phyloP scores from a whole-genome alignment of 768 basidiomycete species.

The Kwoniella botswanensis region DNA sequence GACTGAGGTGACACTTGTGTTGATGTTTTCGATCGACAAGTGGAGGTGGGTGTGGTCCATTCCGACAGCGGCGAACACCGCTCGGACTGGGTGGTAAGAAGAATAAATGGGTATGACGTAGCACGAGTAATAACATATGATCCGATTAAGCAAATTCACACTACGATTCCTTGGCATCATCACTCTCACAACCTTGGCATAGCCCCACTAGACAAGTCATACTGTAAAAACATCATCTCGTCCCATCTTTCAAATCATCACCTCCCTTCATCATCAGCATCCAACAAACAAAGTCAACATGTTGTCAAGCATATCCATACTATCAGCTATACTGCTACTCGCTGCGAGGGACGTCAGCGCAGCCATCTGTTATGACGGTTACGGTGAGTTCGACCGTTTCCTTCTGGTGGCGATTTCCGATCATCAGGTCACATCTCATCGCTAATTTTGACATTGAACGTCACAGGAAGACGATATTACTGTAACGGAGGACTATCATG shows the following conservation, averaged over 20 bases:
- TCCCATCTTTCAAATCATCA: neutral
- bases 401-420: neutral
- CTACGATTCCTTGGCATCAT: neutral
- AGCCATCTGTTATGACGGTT: conserved; percentile 22
- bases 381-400: conserved; percentile 6
- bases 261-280: neutral
- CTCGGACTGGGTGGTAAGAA: neutral
- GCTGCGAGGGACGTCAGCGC: conserved; percentile 10
- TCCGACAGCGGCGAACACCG: conserved; percentile 1
- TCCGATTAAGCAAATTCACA: neutral
- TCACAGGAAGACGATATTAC: conserved; percentile 32
- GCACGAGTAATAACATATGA: neutral
- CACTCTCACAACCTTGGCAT: conserved; percentile 5
- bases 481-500: conserved; percentile 44
- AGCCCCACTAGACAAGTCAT: neutral
- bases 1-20: too few relatives aligned
- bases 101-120: conserved; percentile 16
- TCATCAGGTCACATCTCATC: neutral
- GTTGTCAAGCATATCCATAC: conserved; percentile 5
- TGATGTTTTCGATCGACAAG: neutral
- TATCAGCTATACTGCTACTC: conserved; percentile 13
- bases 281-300: neutral
- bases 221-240: conserved; percentile 9
- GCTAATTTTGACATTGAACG: too few relatives aligned
- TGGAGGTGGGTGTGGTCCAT: neutral